Evolutionary conservation across 2,329 filamentous ascomycete genomes (phyloP).

Genomic region (Ilyonectria robusta): DNA sequence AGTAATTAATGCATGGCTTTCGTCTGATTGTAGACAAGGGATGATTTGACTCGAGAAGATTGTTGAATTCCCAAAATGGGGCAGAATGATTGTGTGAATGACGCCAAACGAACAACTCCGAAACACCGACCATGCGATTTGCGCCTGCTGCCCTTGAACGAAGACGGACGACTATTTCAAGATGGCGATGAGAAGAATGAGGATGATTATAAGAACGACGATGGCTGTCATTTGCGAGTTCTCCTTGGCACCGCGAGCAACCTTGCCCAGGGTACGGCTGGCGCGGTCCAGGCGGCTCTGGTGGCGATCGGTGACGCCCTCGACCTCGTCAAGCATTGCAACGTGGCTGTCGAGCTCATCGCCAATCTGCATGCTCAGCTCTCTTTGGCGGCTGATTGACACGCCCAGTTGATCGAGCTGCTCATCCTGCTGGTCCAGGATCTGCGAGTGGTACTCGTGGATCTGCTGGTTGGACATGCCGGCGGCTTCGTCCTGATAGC

Average conservation of each 20-base stretch:
- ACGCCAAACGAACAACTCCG: constrained; percentile 26
- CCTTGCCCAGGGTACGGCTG: constrained; percentile 76
- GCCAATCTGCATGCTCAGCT: constrained; percentile 95
- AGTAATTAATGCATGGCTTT: neutral
- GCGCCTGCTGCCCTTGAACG: constrained; percentile 33
- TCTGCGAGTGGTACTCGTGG: constrained; percentile 84
- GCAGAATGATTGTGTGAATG: constrained; percentile 8
- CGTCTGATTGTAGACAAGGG: neutral
- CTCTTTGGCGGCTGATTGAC: constrained; percentile 89
- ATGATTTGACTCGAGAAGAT: constrained; percentile 2
- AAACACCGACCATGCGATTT: constrained; percentile 41
- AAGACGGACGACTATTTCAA: constrained; percentile 70
- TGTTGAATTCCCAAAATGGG: constrained; percentile 11
- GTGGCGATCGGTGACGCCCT: constrained; percentile 86
- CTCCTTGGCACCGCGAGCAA: constrained; percentile 82
- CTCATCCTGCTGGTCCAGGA: constrained; percentile 91
- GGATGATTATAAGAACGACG: constrained; percentile 84
- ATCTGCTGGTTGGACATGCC: constrained; percentile 86
- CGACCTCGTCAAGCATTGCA: constrained; percentile 89
- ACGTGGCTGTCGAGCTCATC: constrained; percentile 95
- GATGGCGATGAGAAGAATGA: constrained; percentile 86
- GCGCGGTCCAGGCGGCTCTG: constrained; percentile 82
- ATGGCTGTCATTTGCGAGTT: constrained; percentile 90
- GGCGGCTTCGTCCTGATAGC: constrained; percentile 72
- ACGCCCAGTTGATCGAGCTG: constrained; percentile 91